Evolutionary conservation across 2,329 filamentous ascomycete genomes (phyloP).

Genomic region (Pleomassaria siparia): DNA sequence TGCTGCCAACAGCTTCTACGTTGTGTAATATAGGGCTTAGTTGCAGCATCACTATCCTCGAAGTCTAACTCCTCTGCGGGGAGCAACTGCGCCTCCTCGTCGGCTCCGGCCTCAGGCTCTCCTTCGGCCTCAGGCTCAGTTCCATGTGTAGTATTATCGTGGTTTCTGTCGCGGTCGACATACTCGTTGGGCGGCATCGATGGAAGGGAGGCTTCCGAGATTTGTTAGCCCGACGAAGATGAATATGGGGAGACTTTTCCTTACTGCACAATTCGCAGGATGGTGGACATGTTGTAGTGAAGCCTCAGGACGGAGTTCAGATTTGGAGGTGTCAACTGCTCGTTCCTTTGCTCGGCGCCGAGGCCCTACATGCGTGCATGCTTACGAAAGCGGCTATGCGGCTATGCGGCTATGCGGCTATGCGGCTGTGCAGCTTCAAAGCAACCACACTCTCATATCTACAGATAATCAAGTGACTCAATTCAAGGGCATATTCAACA

Average conservation of each 20-base stretch:
- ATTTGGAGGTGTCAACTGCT: too few relatives aligned
- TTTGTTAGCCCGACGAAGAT: not conserved
- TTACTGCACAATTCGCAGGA: not conserved
- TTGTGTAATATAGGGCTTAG: not conserved
- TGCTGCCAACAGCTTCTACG: constrained; percentile 25
- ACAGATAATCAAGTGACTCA: too few relatives aligned
- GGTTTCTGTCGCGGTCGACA: constrained; percentile 1
- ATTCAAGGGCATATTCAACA: too few relatives aligned
- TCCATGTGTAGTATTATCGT: constrained; percentile 9
- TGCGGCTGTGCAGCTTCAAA: too few relatives aligned
- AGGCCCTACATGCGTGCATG: not conserved
- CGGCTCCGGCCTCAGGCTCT: constrained; percentile 14
- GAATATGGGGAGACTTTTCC: not conserved
- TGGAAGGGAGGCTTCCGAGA: not conserved
- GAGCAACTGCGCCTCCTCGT: constrained; percentile 35
- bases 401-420: not conserved
- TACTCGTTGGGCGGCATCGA: constrained; percentile 3
- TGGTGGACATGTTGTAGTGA: not conserved
- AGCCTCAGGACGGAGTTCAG: not conserved
- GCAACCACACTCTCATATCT: too few relatives aligned
- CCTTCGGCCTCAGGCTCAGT: constrained; percentile 10
- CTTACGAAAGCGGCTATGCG: not conserved
- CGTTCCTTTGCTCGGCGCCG: not conserved
- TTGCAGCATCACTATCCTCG: constrained; percentile 19
- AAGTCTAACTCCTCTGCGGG: constrained; percentile 27